Base-by-base conservation (phyloP, 1,284 basidiomycete genomes). In the Rhodotorula sp. region DNA sequence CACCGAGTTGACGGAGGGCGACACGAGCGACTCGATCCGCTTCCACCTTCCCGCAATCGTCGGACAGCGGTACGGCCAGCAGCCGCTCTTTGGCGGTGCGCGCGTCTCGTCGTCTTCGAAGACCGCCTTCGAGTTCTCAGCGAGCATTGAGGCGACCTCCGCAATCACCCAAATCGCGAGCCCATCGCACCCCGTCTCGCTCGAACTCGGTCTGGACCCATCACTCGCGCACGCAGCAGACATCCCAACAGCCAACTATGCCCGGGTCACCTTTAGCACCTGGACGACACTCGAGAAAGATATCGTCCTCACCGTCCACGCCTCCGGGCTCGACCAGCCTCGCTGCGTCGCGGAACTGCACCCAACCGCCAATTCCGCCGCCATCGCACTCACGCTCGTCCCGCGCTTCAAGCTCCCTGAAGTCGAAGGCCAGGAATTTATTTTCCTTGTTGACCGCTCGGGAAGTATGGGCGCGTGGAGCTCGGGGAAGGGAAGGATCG, bases 361-460 rank as follows among this genome's bases (percentile, higher is more conserved):
- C 51, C 68, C 71, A 16, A 37, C 61, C 20, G 30, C 31, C 22
- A 40, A 54, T 15, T 56, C 64, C 6, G 57, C 59, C 15, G 68
- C 69, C 9, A 16, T 70, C 26, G 24, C 44, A 18, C 51, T 71
- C 20, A 71, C 64, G 2, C 48, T 71, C 46, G 64, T 73, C 1
- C 73, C 73, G 18, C 51, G 58, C 15, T 74, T 74, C 59, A 53
- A 56, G 46, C 51, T 65, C 9, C 57, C 56, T 18, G 62, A 71
- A 22, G 28, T 70, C 20, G 26, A 30, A n/a, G 31, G 46, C 15
- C 71, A 75, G 52, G 77, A 77, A 65, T 76, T 68, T 13, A 62
- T 78, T 37, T 77, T 78, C 47, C 44, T 78, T n/a, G 71, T 77
- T 57, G 77, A 78, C 53, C 66, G 77, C 8, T 66, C 64, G 8